These are phyloP conservation scores for Xylaria sp. DNA, from an alignment of 2,329 filamentous ascomycete species.

Conservation along the genomic window DNA sequence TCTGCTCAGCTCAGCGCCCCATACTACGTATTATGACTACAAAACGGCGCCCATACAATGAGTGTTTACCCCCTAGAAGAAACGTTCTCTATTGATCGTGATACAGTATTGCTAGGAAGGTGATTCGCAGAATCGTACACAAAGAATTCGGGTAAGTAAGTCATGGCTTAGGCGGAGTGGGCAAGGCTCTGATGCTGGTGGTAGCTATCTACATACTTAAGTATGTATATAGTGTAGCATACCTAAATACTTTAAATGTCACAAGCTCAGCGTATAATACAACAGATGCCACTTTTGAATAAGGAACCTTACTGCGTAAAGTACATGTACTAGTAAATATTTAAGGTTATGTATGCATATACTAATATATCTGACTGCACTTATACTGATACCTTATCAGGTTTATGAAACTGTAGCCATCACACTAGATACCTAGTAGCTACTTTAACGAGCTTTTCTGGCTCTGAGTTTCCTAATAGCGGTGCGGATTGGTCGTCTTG, in stretches of 20 bases:
- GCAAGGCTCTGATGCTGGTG: too few species aligned
- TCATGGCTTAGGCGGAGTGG: neutral
- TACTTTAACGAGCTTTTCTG: too few species aligned
- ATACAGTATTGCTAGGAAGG: neutral
- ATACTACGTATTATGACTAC: too few species aligned
- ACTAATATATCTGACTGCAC: neutral
- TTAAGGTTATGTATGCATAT: slow-evolving; percentile 11
- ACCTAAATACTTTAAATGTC: too few species aligned
- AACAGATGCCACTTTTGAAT: neutral
- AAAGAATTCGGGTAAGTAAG: neutral
- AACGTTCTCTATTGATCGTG: neutral
- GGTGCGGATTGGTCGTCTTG: too few species aligned
- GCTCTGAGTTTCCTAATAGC: too few species aligned
- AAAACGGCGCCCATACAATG: slow-evolving; percentile 7
- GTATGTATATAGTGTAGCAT: too few species aligned
- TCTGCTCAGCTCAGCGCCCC: neutral
- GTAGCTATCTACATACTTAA: too few species aligned
- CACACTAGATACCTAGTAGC: too few species aligned
- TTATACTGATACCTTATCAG: slow-evolving; percentile 8
- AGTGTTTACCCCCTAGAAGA: slow-evolving; percentile 9
- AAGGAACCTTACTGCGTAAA: too few species aligned
- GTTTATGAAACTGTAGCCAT: slow-evolving; percentile 5
- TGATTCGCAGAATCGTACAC: too few species aligned
- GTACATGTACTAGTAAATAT: too few species aligned
- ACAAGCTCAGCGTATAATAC: neutral